phyloP scores from a whole-genome alignment of 192 early-diverging fungal genomes.

The Chytriomyces sp. region DNA sequence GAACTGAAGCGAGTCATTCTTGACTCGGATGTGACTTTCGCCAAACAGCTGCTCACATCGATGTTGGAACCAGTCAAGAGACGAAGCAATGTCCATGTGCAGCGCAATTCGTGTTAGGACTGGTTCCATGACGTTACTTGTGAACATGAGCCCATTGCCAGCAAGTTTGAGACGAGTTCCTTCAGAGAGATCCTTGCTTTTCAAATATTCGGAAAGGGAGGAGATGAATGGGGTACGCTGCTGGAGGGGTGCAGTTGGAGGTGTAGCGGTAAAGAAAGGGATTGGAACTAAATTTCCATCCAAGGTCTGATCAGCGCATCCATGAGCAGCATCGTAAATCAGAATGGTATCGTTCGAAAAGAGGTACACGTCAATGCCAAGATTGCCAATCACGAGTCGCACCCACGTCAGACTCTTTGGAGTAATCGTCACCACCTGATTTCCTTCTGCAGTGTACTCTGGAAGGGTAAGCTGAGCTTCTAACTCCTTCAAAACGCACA shows the following conservation, averaged over 20 bases:
- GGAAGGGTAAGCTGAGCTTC: constrained; percentile 2
- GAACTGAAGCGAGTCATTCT: not conserved
- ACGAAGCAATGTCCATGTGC: not conserved
- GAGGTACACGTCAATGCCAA: constrained; percentile 15
- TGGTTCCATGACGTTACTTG: not conserved
- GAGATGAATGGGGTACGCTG: not conserved
- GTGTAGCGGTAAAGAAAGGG: not conserved
- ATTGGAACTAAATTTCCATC: not conserved
- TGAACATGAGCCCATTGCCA: constrained; percentile 8
- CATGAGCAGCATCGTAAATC: constrained; percentile 7
- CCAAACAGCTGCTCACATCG: not conserved
- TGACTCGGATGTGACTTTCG: not conserved
- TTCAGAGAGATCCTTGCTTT: not conserved
- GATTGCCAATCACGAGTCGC: not conserved
- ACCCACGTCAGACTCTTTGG: constrained; percentile 20
- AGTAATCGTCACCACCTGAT: not conserved
- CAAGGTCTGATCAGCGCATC: constrained; percentile 3
- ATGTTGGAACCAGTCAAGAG: constrained; percentile 7
- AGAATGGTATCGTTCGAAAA: constrained; percentile 23
- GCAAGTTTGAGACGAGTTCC: constrained; percentile 7
- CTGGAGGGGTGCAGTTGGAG: not conserved
- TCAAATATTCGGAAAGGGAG: not conserved
- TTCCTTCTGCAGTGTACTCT: constrained; percentile 4
- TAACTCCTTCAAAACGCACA: not conserved
- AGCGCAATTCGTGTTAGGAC: not conserved